phyloP scores from a whole-genome alignment of 164 flowering plant genomes.

The Amborella trichopoda region DNA sequence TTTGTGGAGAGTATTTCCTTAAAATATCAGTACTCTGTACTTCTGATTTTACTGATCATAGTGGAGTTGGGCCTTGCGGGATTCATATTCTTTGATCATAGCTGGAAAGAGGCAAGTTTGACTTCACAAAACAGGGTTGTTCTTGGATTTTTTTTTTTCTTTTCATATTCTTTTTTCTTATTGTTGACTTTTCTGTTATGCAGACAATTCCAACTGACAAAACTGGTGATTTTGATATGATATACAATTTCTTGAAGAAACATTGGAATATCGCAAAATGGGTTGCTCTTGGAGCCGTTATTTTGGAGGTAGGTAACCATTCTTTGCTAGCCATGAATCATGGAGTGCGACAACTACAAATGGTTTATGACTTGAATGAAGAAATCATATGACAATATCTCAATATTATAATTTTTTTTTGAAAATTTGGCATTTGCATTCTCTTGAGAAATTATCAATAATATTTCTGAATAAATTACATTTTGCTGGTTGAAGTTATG shows the following conservation, averaged over 20 bases:
- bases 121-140: background rate
- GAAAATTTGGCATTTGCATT: too few species aligned
- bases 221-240: slow-evolving; percentile 76
- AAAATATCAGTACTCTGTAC: slow-evolving; percentile 50
- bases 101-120: slow-evolving; percentile 69
- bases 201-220: slow-evolving; percentile 73
- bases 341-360: too few species aligned
- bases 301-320: slow-evolving; percentile 85
- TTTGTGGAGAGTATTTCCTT: too few species aligned
- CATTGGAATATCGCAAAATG: slow-evolving; percentile 77
- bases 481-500: too few species aligned
- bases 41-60: slow-evolving; percentile 66
- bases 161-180: background rate
- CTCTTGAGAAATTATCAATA: too few species aligned
- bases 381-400: too few species aligned
- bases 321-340: too few species aligned
- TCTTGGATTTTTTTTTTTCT: background rate
- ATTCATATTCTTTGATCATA: slow-evolving; percentile 80
- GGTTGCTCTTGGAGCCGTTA: slow-evolving; percentile 84
- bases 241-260: slow-evolving; percentile 57
- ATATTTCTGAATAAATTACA: too few species aligned
- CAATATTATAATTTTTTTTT: too few species aligned
- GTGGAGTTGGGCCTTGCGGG: slow-evolving; percentile 78
- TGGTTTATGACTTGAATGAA: too few species aligned
- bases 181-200: background rate